These are phyloP conservation scores for Kwoniella europaea DNA, from an alignment of 768 basidiomycete species.

Conservation along the genomic window DNA sequence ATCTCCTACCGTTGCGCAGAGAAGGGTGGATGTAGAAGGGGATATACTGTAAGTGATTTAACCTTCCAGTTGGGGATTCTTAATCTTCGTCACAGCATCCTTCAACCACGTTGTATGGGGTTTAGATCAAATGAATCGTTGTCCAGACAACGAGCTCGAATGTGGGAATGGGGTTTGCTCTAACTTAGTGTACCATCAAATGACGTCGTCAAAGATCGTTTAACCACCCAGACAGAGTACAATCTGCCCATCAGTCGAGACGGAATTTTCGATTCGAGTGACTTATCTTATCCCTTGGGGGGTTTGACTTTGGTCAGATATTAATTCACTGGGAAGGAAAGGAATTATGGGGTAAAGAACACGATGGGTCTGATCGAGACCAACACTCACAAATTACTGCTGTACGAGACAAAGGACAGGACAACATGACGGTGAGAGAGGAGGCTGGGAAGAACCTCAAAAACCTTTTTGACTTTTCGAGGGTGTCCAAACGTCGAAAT, in stretches of 20 bases:
- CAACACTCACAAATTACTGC: background rate
- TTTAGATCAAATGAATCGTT: background rate
- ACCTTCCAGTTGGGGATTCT: background rate
- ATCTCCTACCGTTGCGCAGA: constrained; percentile 2
- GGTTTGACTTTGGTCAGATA: background rate
- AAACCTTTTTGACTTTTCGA: constrained; percentile 3
- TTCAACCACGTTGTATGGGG: background rate
- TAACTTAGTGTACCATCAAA: background rate
- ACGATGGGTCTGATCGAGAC: constrained; percentile 8
- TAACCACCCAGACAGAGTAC: background rate
- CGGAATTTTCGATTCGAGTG: background rate
- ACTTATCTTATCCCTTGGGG: constrained; percentile 1
- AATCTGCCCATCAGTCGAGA: background rate
- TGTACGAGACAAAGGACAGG: background rate
- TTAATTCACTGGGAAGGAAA: background rate
- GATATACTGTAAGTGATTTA: background rate
- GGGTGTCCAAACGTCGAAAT: background rate
- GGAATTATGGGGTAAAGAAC: constrained; percentile 6
- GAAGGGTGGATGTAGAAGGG: background rate
- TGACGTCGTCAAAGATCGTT: background rate
- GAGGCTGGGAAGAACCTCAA: constrained; percentile 14
- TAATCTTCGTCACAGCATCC: background rate
- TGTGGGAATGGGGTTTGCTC: constrained; percentile 8
- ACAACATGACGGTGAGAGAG: background rate
- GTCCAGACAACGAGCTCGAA: constrained; percentile 6